A percentile compares a stretch with the other conserved stretches of the same genome.
These are phyloP conservation scores for Sclerotinia nivalis DNA, from an alignment of 2,329 filamentous ascomycete genomes.

Conservation along the genomic window DNA sequence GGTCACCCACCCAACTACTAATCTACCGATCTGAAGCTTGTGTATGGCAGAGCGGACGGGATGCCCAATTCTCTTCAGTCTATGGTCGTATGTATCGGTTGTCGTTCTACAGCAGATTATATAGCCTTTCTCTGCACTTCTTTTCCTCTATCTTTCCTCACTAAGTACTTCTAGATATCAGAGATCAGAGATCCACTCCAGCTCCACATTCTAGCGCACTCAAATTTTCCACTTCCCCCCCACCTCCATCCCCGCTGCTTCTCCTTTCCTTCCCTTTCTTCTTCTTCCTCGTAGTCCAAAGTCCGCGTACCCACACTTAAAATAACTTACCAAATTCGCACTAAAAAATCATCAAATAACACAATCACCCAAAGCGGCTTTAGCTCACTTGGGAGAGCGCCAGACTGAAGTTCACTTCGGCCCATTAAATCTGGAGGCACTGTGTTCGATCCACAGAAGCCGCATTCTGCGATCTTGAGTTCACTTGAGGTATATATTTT, in stretches of 20 bases:
- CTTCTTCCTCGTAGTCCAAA: too few species aligned
- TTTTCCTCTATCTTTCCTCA: too few species aligned
- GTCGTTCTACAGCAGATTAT: fast-evolving
- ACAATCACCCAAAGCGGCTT: not conserved
- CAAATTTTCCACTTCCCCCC: not conserved
- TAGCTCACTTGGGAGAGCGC: slow-evolving; percentile 17
- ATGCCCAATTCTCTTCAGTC: slow-evolving; percentile 5
- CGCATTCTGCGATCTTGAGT: slow-evolving; percentile 10
- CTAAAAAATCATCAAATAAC: too few species aligned
- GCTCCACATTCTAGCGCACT: not conserved
- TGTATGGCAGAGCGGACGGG: slow-evolving; percentile 7
- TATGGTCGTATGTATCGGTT: not conserved
- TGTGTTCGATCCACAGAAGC: slow-evolving; percentile 17
- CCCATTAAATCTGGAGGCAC: slow-evolving; percentile 11
- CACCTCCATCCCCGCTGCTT: too few species aligned
- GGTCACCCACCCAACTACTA: slow-evolving; percentile 13
- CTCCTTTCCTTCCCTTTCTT: too few species aligned
- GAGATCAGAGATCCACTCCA: not conserved
- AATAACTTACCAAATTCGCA: not conserved
- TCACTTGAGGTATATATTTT: not conserved
- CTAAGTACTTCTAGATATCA: too few species aligned
- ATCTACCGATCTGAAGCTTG: slow-evolving; percentile 13
- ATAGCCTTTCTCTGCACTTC: too few species aligned
- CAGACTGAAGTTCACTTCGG: slow-evolving; percentile 4
- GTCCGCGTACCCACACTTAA: not conserved